These are phyloP conservation scores for Penicillium desertorum DNA, from an alignment of 495 filamentous ascomycete genomes.

Conservation along the genomic window DNA sequence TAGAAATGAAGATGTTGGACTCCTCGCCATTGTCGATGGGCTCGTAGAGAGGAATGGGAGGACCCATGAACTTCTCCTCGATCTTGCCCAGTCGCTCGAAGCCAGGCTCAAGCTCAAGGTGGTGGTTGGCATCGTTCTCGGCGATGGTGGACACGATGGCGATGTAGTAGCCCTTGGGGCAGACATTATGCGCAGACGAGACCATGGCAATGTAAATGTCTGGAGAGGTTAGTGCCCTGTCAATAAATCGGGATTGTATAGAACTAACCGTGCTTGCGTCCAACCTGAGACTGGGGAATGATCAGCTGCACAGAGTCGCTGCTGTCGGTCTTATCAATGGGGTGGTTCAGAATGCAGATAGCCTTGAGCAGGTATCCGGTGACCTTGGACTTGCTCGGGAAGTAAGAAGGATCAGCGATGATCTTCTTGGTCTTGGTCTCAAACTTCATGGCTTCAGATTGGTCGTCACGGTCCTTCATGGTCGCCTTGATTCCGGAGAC, in stretches of 20 bases:
- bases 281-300: constrained; percentile 95
- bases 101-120: constrained; percentile 89
- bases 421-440: constrained; percentile 95
- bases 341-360: constrained; percentile 96
- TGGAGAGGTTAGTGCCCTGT: constrained; percentile 38
- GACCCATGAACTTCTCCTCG: constrained; percentile 95
- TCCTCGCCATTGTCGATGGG: constrained; percentile 81
- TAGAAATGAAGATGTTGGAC: constrained; percentile 95
- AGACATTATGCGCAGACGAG: constrained; percentile 94
- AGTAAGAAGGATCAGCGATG: constrained; percentile 94
- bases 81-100: constrained; percentile 91
- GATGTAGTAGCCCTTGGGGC: constrained; percentile 98
- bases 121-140: constrained; percentile 87
- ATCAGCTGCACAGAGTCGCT: constrained; percentile 93
- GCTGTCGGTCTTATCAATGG: constrained; percentile 82
- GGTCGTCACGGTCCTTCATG: constrained; percentile 79
- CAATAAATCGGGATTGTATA: neutral
- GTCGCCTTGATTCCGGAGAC: constrained; percentile 94
- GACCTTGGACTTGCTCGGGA: constrained; percentile 82
- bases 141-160: constrained; percentile 98
- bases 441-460: constrained; percentile 84
- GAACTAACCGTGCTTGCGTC: constrained; percentile 80
- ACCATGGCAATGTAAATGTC: constrained; percentile 99
- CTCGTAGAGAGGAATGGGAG: constrained; percentile 90
- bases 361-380: constrained; percentile 90